Conservation (phyloP, 148 eudicot species). For the Silene latifolia region DNA sequence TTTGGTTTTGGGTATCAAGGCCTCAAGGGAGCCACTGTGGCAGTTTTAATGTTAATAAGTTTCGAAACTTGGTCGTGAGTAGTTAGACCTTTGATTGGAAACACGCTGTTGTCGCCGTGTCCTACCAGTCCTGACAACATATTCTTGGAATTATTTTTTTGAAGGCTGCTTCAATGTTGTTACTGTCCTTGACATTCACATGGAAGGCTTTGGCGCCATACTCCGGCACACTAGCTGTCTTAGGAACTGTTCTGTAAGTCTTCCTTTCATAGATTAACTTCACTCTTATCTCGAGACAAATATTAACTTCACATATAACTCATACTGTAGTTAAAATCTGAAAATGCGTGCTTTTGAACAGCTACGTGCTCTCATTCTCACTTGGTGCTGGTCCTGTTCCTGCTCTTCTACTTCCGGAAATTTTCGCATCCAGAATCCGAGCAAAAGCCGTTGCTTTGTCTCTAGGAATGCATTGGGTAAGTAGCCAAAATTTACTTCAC, state of each 20-base stretch:
- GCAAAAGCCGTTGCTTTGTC: slow-evolving; percentile 99
- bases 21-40: no score
- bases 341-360: slow-evolving; percentile 18
- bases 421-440: slow-evolving; percentile 93
- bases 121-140: slow-evolving; percentile 8
- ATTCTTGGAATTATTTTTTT: slow-evolving; percentile 9
- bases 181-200: slow-evolving; percentile 77
- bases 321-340: neutral
- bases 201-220: slow-evolving; percentile 84
- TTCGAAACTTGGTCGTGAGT: no score
- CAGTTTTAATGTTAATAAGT: no score
- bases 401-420: slow-evolving; percentile 94
- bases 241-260: slow-evolving; percentile 95
- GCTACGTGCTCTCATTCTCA: slow-evolving; percentile 88
- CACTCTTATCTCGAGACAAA: no score
- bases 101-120: no score
- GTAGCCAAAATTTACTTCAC: slow-evolving; percentile 8
- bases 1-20: no score
- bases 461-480: slow-evolving; percentile 96
- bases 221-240: slow-evolving; percentile 88
- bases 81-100: neutral
- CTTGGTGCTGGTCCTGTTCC: slow-evolving; percentile 99
- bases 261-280: neutral
- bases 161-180: slow-evolving; percentile 94
- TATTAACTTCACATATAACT: neutral